A percentile compares a stretch with the other conserved stretches of the same genome.
Conservation (phyloP, 1,139 yeast species). For the Hemisphaericaspora xylanilytica region DNA sequence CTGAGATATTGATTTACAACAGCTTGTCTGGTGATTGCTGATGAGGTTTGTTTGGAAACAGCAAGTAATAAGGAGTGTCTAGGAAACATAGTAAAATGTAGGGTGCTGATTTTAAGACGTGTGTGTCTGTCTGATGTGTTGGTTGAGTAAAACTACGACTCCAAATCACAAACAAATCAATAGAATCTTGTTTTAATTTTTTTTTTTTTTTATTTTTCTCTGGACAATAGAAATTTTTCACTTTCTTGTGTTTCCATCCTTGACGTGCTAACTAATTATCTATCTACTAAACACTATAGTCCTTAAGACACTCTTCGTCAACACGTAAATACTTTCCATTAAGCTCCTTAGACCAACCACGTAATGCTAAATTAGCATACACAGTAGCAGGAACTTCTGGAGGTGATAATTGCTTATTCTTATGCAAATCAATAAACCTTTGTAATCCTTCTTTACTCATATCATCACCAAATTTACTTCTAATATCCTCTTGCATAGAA, state of each 20-base stretch:
- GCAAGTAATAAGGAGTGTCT: slow-evolving; percentile 9
- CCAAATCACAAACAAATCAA: no score
- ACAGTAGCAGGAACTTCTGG: slow-evolving; percentile 72
- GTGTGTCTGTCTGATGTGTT: neutral
- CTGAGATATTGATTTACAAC: slow-evolving; percentile 6
- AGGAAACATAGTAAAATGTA: slow-evolving; percentile 6
- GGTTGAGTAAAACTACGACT: neutral
- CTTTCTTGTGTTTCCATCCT: no score
- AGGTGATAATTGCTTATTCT: slow-evolving; percentile 51
- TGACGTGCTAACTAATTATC: no score
- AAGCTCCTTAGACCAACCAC: slow-evolving; percentile 51
- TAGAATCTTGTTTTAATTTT: no score
- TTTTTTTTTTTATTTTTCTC: no score
- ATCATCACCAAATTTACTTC: slow-evolving; percentile 22
- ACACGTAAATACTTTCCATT: slow-evolving; percentile 68
- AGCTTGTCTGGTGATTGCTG: slow-evolving; percentile 7
- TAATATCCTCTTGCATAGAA: slow-evolving; percentile 51
- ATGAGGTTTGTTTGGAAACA: slow-evolving; percentile 8
- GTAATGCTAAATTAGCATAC: slow-evolving; percentile 60
- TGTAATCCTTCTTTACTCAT: slow-evolving; percentile 45
- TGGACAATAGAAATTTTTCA: slow-evolving; percentile 1
- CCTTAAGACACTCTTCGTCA: slow-evolving; percentile 36
- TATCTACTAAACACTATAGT: slow-evolving; percentile 2
- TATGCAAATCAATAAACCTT: slow-evolving; percentile 60
- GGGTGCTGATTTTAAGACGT: no score